Evolutionary conservation across 495 filamentous ascomycete species (phyloP).

Genomic region (Evernia prunastri): DNA sequence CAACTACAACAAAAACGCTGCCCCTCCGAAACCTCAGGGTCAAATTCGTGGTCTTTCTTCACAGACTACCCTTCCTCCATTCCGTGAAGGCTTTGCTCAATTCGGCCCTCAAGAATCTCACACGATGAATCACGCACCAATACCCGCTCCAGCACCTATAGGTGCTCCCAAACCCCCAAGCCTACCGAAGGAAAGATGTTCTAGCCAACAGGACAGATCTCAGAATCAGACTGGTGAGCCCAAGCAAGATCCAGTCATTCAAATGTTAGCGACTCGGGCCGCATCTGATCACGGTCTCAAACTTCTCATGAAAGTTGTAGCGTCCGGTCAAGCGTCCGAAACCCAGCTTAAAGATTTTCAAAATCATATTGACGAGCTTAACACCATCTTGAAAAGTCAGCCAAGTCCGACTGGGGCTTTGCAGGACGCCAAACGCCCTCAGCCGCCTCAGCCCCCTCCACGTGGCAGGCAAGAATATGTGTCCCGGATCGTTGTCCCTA

Average conservation of each 20-base stretch:
- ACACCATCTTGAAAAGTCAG: slow-evolving; percentile 50
- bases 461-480: slow-evolving; percentile 27
- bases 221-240: slow-evolving; percentile 29
- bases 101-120: slow-evolving; percentile 19
- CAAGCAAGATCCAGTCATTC: slow-evolving; percentile 87
- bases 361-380: slow-evolving; percentile 84
- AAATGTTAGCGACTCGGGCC: slow-evolving; percentile 81
- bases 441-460: slow-evolving; percentile 19
- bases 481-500: slow-evolving; percentile 14
- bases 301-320: slow-evolving; percentile 92
- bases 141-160: slow-evolving; percentile 20
- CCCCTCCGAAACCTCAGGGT: slow-evolving; percentile 27
- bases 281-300: slow-evolving; percentile 83
- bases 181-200: slow-evolving; percentile 11
- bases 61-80: slow-evolving; percentile 24
- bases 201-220: slow-evolving; percentile 5
- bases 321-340: slow-evolving; percentile 72
- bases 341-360: slow-evolving; percentile 85
- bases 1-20: slow-evolving; percentile 29
- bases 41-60: slow-evolving; percentile 5
- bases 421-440: slow-evolving; percentile 25
- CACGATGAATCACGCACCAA: slow-evolving; percentile 8
- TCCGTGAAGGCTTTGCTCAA: slow-evolving; percentile 24
- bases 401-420: slow-evolving; percentile 31
- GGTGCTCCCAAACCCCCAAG: slow-evolving; percentile 18